Evolutionary conservation across 2,329 filamentous ascomycete genomes (phyloP).

Genomic region (Aspergillus costaricaensis): DNA sequence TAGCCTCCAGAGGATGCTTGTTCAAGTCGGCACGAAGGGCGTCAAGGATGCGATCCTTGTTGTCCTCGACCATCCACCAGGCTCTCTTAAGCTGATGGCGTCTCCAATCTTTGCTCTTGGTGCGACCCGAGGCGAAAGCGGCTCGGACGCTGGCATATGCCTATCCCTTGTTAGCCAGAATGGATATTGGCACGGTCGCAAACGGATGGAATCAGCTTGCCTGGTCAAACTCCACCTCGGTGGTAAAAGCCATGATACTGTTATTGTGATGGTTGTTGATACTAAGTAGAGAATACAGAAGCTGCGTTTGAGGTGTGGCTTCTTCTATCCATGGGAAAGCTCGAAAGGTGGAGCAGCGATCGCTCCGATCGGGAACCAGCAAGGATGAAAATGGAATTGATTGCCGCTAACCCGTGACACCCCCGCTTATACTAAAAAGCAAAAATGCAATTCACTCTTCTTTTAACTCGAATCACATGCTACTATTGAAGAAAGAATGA

Average conservation of each 20-base stretch:
- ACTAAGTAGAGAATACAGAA: not conserved
- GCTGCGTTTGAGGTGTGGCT: not conserved
- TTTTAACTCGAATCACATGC: no score
- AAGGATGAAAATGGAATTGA: no score
- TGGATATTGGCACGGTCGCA: not conserved
- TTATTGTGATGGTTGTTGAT: not conserved
- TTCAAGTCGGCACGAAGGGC: slow-evolving; percentile 41
- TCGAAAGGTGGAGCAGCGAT: not conserved
- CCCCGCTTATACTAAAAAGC: no score
- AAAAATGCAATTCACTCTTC: no score
- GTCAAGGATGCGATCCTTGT: slow-evolving; percentile 35
- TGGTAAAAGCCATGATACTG: not conserved
- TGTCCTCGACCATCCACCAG: slow-evolving; percentile 48
- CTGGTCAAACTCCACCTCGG: slow-evolving; percentile 2
- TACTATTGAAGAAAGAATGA: no score
- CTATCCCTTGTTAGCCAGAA: not conserved
- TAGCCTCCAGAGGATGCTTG: slow-evolving; percentile 37
- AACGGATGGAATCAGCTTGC: not conserved
- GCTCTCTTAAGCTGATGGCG: slow-evolving; percentile 46
- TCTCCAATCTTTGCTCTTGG: slow-evolving; percentile 43
- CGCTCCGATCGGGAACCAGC: no score
- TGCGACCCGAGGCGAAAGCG: slow-evolving; percentile 36
- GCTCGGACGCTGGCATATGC: not conserved
- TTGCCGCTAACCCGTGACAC: no score
- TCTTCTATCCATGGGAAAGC: not conserved